Conservation (phyloP, 2,329 filamentous ascomycete genomes). For the Arachnomyces sp. region DNA sequence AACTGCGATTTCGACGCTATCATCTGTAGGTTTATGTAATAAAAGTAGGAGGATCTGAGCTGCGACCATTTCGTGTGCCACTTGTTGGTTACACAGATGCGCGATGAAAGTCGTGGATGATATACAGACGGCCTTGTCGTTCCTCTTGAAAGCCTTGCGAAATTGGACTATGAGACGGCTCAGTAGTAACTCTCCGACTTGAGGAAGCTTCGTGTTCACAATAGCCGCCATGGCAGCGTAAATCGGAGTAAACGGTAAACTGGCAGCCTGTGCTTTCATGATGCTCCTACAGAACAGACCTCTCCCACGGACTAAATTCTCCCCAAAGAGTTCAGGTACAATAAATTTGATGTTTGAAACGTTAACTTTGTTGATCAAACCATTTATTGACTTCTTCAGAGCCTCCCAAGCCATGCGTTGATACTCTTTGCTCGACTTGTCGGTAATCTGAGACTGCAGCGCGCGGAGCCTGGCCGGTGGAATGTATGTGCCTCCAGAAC, state of each 20-base stretch:
- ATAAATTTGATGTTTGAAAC: conserved; percentile 97
- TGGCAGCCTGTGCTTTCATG: conserved; percentile 96
- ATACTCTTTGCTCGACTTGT: conserved; percentile 93
- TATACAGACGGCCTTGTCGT: conserved; percentile 92
- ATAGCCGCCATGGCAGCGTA: conserved; percentile 94
- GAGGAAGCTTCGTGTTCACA: conserved; percentile 93
- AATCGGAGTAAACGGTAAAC: conserved; percentile 90
- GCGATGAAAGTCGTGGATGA: conserved; percentile 92
- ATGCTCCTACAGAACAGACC: conserved; percentile 92
- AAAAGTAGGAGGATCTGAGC: conserved; percentile 89
- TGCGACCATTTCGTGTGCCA: conserved; percentile 86
- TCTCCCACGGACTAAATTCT: conserved; percentile 85
- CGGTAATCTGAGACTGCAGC: conserved; percentile 91
- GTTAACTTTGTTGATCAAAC: conserved; percentile 98
- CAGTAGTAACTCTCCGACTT: conserved; percentile 84
- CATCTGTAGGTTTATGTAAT: conserved; percentile 90
- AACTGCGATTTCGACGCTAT: conserved; percentile 95
- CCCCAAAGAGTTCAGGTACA: conserved; percentile 87
- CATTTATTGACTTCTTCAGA: conserved; percentile 97
- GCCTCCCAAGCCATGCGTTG: conserved; percentile 99
- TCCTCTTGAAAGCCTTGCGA: conserved; percentile 88
- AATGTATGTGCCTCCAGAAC: conserved; percentile 93
- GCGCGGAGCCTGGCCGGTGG: conserved; percentile 84
- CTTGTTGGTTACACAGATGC: conserved; percentile 92
- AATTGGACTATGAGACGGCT: conserved; percentile 85